phyloP scores from a whole-genome alignment of 768 basidiomycete species.

The Coprinopsis cinerea region DNA sequence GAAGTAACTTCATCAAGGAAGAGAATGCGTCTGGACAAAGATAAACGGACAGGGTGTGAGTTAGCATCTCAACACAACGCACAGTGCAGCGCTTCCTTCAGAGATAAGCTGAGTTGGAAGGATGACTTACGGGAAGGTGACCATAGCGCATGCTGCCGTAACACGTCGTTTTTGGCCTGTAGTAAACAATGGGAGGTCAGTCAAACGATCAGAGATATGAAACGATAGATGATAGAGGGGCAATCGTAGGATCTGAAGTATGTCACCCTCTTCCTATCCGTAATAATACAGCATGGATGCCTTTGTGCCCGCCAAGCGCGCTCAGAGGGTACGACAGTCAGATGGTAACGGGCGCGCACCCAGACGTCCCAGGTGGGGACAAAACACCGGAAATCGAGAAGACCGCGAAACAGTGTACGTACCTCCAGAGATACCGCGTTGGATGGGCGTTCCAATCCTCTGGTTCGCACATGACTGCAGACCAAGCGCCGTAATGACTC shows the following conservation, averaged over 20 bases:
- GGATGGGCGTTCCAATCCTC: conserved; percentile 51
- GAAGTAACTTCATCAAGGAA: conserved; percentile 61
- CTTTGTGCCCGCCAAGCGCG: no score
- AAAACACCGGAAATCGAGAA: background rate
- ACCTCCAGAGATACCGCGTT: conserved; percentile 56
- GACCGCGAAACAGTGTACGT: background rate
- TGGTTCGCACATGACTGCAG: conserved; percentile 42
- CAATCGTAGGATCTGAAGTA: no score
- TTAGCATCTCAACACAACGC: no score
- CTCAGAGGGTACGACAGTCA: no score
- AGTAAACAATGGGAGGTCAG: no score
- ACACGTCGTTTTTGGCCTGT: conserved; percentile 58
- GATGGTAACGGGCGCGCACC: no score
- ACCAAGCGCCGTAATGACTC: conserved; percentile 41
- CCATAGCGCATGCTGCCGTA: conserved; percentile 54
- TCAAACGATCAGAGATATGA: no score
- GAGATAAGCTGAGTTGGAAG: no score
- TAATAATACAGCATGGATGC: no score
- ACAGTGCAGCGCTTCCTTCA: no score
- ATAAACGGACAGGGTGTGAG: background rate
- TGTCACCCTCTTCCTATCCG: no score
- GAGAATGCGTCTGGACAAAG: conserved; percentile 36
- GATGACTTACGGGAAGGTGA: conserved; percentile 42
- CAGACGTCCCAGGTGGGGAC: background rate
- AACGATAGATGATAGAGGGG: no score